Evolutionary conservation across 106 monocot species (phyloP).

Genomic region (Ottelia alismoides): DNA sequence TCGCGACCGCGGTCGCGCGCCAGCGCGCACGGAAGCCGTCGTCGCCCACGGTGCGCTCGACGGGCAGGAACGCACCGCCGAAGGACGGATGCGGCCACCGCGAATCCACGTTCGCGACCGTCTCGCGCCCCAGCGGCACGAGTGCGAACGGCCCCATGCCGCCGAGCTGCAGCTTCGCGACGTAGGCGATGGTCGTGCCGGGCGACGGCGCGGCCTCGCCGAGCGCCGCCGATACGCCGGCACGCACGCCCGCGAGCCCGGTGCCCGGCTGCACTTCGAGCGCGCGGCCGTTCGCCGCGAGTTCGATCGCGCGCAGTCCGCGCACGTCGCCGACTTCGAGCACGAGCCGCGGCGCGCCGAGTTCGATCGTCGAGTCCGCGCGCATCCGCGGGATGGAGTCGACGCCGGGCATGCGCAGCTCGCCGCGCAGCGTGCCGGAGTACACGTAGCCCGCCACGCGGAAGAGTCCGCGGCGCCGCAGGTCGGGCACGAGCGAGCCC

Average conservation of each 20-base stretch:
- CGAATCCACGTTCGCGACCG: neutral
- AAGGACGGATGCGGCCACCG: neutral
- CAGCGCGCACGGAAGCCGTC: neutral
- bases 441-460: too few species aligned
- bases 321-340: neutral
- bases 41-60: neutral
- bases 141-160: neutral
- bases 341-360: too few species aligned
- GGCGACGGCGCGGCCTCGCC: neutral
- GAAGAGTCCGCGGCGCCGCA: too few species aligned
- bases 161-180: neutral
- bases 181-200: neutral
- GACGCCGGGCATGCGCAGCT: too few species aligned
- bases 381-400: too few species aligned
- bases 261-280: neutral
- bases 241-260: neutral
- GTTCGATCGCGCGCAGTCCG: neutral
- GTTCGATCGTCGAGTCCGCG: too few species aligned
- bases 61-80: neutral
- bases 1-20: too few species aligned
- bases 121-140: neutral
- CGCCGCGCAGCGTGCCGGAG: too few species aligned
- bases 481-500: too few species aligned
- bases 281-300: neutral
- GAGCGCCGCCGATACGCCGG: too few species aligned